A percentile compares a stretch with the other conserved stretches of the same genome.
These are phyloP conservation scores for Cordyceps militaris DNA, from an alignment of 2,329 filamentous ascomycete genomes.

Conservation along the genomic window DNA sequence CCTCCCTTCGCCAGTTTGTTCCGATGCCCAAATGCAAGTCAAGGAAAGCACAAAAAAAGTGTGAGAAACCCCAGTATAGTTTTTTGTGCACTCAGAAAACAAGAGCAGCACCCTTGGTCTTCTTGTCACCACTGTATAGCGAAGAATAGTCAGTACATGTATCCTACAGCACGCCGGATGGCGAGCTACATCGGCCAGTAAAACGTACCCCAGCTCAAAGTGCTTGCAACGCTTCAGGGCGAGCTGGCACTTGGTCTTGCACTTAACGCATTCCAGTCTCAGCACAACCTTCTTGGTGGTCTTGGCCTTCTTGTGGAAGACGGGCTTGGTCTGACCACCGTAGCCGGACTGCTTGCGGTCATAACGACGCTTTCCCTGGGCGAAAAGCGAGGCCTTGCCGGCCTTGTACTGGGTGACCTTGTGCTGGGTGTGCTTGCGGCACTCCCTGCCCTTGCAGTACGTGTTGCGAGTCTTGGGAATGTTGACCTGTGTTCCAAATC, in stretches of 20 bases:
- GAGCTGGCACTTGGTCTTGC: constrained; percentile 98
- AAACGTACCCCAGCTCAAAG: constrained; percentile 94
- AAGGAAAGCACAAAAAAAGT: constrained; percentile 36
- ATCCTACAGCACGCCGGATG: background rate
- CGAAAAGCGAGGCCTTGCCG: constrained; percentile 91
- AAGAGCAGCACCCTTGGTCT: constrained; percentile 99
- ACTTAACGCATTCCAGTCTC: constrained; percentile 92
- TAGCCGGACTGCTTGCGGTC: constrained; percentile 99
- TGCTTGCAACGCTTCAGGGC: constrained; percentile 99
- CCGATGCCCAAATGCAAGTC: constrained; percentile 38
- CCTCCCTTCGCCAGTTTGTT: constrained; percentile 39
- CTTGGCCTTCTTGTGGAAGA: constrained; percentile 99
- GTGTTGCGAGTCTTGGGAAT: constrained; percentile 96
- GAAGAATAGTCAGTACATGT: constrained; percentile 33
- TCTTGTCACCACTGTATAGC: constrained; percentile 90
- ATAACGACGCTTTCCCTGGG: constrained; percentile 99
- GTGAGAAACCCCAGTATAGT: constrained; percentile 31
- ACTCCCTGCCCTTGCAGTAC: constrained; percentile 95
- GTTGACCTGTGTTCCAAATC: constrained; percentile 65
- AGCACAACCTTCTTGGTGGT: constrained; percentile 99
- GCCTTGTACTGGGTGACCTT: constrained; percentile 97
- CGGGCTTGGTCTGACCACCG: constrained; percentile 99
- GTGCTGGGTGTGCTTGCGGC: constrained; percentile 86
- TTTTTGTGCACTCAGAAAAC: constrained; percentile 74
- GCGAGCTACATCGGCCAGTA: background rate